Evolutionary conservation across 208 protist genomes (phyloP), one percentile per base, ranked within the genome.

Genomic region (Perkinsela sp.): DNA sequence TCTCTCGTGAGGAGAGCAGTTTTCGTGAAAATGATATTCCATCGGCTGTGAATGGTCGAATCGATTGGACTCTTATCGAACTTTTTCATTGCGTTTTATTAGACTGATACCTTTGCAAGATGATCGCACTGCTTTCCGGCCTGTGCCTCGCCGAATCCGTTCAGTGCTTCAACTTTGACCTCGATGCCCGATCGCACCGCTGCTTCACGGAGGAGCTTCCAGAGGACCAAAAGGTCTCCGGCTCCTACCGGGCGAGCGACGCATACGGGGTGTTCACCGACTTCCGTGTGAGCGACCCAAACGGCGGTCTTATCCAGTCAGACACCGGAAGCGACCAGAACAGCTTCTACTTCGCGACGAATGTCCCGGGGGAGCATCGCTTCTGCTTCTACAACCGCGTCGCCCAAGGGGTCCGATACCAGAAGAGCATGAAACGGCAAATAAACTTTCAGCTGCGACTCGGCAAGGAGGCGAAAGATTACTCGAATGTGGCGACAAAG

Each of bases 191-290:
- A 15, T 48, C 30, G 31, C 68, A 72, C 30, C 82, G 82, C 22
- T 93, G 87, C 75, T 93, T 93, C 71, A 40, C 66, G 1, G 83
- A 91, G 70, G 85, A 93, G 66, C 71, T 90, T 6, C 79, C 82
- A 15, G 80, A 78, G 67, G 73, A 73, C 65, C 80, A 72, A 0
- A 76, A 89, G 1, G 65, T 88, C 29, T 72, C 65, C 2, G 73
- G 89, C 22, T 71, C 66, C 6, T 93, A 86, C 71, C 68, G 68
- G 0, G 76, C 83, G 22, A 68, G 70, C 22, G 69, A 76, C 0
- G 78, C 75, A n/a, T 85, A 76, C 65, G 81, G 75, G 0, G 78
- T 88, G 68, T 80, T 84, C 69, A 6, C 90, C 1, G 81, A 89
- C 48, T 73, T 72, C 0, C 31, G 66, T 1, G 1, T 86, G 48